Base-by-base conservation (phyloP, 148 eudicot genomes). In the Fagopyrum esculentum region DNA sequence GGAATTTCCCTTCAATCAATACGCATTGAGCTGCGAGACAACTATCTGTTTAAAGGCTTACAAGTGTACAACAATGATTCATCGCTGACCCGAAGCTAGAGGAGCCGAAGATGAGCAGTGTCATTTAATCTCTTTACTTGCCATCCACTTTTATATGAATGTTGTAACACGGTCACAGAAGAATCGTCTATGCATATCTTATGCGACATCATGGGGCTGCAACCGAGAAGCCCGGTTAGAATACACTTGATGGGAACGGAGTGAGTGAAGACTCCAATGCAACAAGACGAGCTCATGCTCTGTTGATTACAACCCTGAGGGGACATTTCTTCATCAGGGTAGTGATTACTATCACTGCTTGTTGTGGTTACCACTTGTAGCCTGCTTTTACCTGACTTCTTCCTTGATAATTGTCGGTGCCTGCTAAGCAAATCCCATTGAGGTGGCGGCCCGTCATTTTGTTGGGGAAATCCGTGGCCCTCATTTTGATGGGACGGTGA, bases 361-460 rank as follows among this genome's bases (percentile, higher is more conserved):
- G 87, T 93, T 52, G 89, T 80, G 6, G 93, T 87, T 76, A 95
- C 97, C 54, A 92, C 75, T 73, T 95, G 99, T 54, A 95, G 92
- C 84, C 99, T 82, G 88, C 99, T 95, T 84, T 92, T 95, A 46
- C 96, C 99, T 1, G 97, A 95, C 78, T 95, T 95, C 80, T 87
- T 95, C 82, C 84, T 80, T 9, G 88, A 72, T 63, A 90, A 75
- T 73, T 81, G 89, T 16, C 93, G 86, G 72, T 89, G 89, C 51
- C 89, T 84, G 50, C 87, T 89, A 12, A 89, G 89, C 82, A 84
- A 75, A 82, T 94, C 98, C 96, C 92, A 87, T 6, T 90, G 85
- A 0, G 71, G 85, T 93, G 97, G 30, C 96, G 98, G 76, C 49
- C 88, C 88, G 76, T 87, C 89, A 13, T 66, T 64, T 64, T 64